These are phyloP conservation scores for Prunus salicina DNA, from an alignment of 306 rosid genomes.

Conservation along the genomic window DNA sequence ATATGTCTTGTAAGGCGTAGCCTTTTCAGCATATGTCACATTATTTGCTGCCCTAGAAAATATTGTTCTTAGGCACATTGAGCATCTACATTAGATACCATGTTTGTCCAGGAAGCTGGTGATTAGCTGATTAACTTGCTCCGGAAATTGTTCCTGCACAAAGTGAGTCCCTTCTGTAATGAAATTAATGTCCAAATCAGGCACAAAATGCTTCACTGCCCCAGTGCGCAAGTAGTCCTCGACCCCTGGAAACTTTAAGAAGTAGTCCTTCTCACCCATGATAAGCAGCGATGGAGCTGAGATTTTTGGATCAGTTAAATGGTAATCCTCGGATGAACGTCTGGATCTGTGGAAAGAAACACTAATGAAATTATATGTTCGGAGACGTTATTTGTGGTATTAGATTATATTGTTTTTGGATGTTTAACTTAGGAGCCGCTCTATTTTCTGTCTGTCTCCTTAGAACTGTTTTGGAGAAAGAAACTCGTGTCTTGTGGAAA, in stretches of 20 bases:
- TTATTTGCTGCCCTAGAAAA: not conserved
- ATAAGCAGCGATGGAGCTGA: constrained; percentile 44
- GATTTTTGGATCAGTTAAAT: constrained; percentile 37
- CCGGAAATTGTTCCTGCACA: constrained; percentile 56
- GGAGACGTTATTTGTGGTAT: not conserved
- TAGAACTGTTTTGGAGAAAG: too few relatives aligned
- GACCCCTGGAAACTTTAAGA: constrained; percentile 32
- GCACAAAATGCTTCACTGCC: constrained; percentile 41
- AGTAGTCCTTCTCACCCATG: constrained; percentile 52
- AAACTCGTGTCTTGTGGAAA: not conserved
- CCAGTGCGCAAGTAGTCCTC: constrained; percentile 43
- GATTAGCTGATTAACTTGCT: constrained; percentile 47
- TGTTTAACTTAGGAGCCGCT: not conserved
- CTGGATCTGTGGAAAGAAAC: not conserved
- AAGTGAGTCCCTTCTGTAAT: constrained; percentile 53
- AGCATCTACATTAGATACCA: constrained; percentile 11
- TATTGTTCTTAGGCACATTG: not conserved
- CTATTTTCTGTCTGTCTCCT: too few relatives aligned
- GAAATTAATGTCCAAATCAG: constrained; percentile 41
- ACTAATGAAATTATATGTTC: not conserved
- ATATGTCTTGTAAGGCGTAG: not conserved
- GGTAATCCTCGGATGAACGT: constrained; percentile 23
- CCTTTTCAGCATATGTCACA: not conserved
- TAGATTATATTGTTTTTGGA: not conserved
- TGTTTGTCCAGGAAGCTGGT: constrained; percentile 43